Evolutionary conservation across 345 rosid species (phyloP), one percentile per base, ranked within the genome.

Genomic region (Cochlearia excelsa): DNA sequence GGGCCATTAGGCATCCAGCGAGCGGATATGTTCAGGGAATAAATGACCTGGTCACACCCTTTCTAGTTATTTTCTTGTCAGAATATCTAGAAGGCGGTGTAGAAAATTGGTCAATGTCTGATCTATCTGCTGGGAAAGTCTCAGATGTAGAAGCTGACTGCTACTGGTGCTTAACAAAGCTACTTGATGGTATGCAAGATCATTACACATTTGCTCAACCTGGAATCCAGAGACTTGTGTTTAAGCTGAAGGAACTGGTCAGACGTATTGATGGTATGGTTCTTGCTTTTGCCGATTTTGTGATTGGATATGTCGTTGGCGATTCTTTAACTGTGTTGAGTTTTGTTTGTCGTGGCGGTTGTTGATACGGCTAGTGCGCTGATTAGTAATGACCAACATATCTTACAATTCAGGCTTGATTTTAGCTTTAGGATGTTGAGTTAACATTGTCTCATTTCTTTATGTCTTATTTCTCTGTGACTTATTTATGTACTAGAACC

Each of bases 131-230:
- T 2, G 85, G 81, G 47, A 80, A 80, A 54, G 81, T 93, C 30
- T 81, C 89, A 29, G 72, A 82, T 54, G 60, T 93, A 35, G 99
- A 93, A 79, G 97, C 97, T 9, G 99, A 89, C 73, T 89, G 99
- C 75, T 93, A 89, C 68, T 85, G 99, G 94, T 89, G 99, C 80
- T 82, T 93, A 63, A 85, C 99, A 56, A 87, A 89, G 78, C 82
- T 93, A 63, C 85, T 93, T 30, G 94, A 93, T 73, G 99, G 97
- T 65, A 93, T 93, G 97, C 99, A 93, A 85, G 99, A 89, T 69
- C 97, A 93, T 71, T 93, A 93, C 81, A 93, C 99, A 43, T 93
- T 93, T 84, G 95, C 99, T 75, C 97, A 93, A 74, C 99, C 99
- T 26, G 99, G 99, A 76, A 93, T 93, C 58, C 99, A 93, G 75